phyloP scores from a whole-genome alignment of 129 eudicot species.

The Ambrosia trifida region DNA sequence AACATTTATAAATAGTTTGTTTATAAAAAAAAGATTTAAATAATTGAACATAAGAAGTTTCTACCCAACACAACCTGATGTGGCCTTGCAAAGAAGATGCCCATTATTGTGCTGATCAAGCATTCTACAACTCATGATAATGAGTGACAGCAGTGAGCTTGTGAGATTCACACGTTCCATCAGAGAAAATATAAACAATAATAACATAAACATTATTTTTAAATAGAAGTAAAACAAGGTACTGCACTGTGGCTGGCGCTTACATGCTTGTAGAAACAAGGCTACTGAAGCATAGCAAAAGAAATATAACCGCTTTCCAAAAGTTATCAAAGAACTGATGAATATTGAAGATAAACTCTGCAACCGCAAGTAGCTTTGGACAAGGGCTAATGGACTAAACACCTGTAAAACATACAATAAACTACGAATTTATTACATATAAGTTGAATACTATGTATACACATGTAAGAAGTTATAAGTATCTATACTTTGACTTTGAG shows the following conservation, averaged over 20 bases:
- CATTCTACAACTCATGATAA: conserved; percentile 47
- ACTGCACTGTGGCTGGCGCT: neutral
- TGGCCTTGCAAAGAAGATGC: conserved; percentile 35
- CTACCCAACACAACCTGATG: too few species aligned
- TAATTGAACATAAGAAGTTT: too few species aligned
- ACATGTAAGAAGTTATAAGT: neutral
- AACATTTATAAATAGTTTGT: too few species aligned
- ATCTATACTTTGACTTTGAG: neutral
- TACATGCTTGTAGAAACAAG: conserved; percentile 27
- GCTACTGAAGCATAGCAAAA: too few species aligned
- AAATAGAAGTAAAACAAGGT: neutral
- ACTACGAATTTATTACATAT: neutral
- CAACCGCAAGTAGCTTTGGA: conserved; percentile 14
- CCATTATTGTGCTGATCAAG: conserved; percentile 77
- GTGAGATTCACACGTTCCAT: neutral
- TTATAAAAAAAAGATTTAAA: too few species aligned
- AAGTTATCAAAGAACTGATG: neutral
- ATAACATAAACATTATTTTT: neutral
- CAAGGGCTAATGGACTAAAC: conserved; percentile 11
- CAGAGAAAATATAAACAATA: neutral
- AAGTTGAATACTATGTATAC: neutral
- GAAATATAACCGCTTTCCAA: too few species aligned
- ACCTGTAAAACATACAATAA: conserved; percentile 25
- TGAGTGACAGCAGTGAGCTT: neutral
- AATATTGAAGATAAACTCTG: conserved; percentile 12